Evolutionary conservation across 108 stramenopile species (phyloP).

Genomic region (Nannochloropsis gaditana): DNA sequence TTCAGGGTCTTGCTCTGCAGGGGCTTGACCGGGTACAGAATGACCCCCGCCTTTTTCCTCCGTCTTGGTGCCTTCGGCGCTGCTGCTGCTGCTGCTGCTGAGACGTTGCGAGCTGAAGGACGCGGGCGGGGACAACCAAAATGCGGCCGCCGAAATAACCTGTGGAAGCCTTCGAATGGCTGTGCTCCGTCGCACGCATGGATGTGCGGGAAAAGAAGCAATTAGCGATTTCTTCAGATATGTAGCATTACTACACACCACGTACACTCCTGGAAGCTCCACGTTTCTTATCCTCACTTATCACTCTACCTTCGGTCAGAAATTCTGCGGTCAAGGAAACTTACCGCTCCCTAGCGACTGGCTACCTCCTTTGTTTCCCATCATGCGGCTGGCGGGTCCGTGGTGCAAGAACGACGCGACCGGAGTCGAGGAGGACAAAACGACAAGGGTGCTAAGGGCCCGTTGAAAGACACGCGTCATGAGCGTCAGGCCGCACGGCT

Average conservation of each 20-base stretch:
- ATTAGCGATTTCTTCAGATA: too few relatives aligned
- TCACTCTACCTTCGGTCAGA: too few relatives aligned
- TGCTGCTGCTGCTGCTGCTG: constrained; percentile 10
- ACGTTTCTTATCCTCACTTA: too few relatives aligned
- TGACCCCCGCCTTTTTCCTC: background rate
- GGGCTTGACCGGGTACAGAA: constrained; percentile 9
- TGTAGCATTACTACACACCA: too few relatives aligned
- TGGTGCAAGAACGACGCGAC: background rate
- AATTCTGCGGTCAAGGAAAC: background rate
- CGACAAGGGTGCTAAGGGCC: background rate
- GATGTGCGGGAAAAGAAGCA: too few relatives aligned
- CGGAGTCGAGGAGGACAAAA: background rate
- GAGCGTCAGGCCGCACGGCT: background rate
- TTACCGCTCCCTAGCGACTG: background rate
- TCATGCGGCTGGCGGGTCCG: background rate
- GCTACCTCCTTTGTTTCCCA: too few relatives aligned
- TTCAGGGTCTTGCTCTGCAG: background rate
- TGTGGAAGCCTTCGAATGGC: too few relatives aligned
- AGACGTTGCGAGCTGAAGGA: background rate
- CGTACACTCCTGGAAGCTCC: too few relatives aligned
- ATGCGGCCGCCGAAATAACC: too few relatives aligned
- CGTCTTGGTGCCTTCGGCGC: background rate
- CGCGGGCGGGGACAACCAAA: background rate
- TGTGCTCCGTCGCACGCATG: too few relatives aligned
- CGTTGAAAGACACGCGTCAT: constrained; percentile 16